Evolutionary conservation across 2,329 filamentous ascomycete species (phyloP).

Genomic region (Blastomyces parvus): DNA sequence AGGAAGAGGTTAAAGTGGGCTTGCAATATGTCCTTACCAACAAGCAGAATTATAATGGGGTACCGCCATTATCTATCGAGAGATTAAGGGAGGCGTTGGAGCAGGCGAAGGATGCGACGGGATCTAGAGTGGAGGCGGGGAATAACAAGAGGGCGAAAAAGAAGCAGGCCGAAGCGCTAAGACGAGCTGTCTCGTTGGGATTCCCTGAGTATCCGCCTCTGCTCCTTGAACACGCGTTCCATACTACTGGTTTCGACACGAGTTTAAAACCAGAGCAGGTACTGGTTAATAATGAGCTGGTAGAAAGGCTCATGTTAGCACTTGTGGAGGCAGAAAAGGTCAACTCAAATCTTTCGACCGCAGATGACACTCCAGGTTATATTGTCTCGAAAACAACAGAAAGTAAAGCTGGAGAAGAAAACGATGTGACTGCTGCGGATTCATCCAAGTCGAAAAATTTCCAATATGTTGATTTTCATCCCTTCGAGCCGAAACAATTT

Average conservation of each 20-base stretch:
- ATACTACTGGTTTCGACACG: slow-evolving; percentile 59
- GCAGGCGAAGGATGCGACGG: slow-evolving; percentile 44
- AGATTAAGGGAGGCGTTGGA: slow-evolving; percentile 61
- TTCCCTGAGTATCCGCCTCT: slow-evolving; percentile 85
- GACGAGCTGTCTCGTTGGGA: slow-evolving; percentile 69
- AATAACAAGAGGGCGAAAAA: slow-evolving; percentile 57
- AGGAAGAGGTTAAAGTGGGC: slow-evolving; percentile 71
- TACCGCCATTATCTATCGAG: slow-evolving; percentile 65
- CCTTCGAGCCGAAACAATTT: slow-evolving; percentile 76
- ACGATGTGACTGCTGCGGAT: slow-evolving; percentile 34
- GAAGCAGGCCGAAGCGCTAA: slow-evolving; percentile 64
- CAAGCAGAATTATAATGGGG: slow-evolving; percentile 70
- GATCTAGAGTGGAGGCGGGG: slow-evolving; percentile 25
- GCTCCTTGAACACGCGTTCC: slow-evolving; percentile 76
- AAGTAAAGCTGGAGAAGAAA: slow-evolving; percentile 23
- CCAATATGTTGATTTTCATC: slow-evolving; percentile 91
- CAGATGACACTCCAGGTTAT: slow-evolving; percentile 63
- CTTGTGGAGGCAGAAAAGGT: slow-evolving; percentile 62
- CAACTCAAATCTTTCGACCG: slow-evolving; percentile 58
- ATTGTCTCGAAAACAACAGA: slow-evolving; percentile 64
- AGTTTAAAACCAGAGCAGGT: slow-evolving; percentile 58
- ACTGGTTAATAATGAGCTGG: slow-evolving; percentile 52
- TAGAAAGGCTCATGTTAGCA: slow-evolving; percentile 59
- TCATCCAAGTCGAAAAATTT: slow-evolving; percentile 34
- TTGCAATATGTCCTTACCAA: slow-evolving; percentile 69